Conservation (phyloP, 2,329 filamentous ascomycete species). For the Talaromyces sp. region DNA sequence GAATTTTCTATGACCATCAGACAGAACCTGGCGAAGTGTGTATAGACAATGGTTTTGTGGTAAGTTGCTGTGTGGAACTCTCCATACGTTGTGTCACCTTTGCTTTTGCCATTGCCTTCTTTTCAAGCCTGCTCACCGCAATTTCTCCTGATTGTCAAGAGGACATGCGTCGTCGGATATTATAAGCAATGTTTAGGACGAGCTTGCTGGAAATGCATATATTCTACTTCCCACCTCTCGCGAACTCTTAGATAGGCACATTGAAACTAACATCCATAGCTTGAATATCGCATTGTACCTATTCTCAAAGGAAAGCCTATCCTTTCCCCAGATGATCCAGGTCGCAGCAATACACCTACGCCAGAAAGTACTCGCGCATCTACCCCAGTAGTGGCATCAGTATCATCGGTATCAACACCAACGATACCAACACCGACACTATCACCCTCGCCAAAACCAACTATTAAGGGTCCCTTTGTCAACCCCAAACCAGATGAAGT, state of each 20-base stretch:
- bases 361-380: slow-evolving; percentile 11
- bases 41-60: slow-evolving; percentile 23
- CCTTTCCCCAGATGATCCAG: slow-evolving; percentile 21
- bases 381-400: slow-evolving; percentile 4
- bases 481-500: slow-evolving; percentile 23
- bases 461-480: slow-evolving; percentile 20
- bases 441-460: not conserved
- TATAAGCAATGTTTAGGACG: not conserved
- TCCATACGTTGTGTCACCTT: not conserved
- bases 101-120: not conserved
- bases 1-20: slow-evolving; percentile 21
- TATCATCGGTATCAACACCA: not conserved
- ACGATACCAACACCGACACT: not conserved
- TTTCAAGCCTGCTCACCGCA: slow-evolving; percentile 5
- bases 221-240: not conserved
- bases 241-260: no score
- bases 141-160: no score
- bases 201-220: no score
- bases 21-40: slow-evolving; percentile 18
- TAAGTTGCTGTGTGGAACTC: slow-evolving; percentile 8
- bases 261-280: slow-evolving; percentile 12
- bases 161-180: not conserved
- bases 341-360: slow-evolving; percentile 16
- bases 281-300: slow-evolving; percentile 21
- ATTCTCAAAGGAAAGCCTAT: slow-evolving; percentile 23